phyloP scores from a whole-genome alignment of 2,329 filamentous ascomycete genomes.

The Fusarium caatingaense region DNA sequence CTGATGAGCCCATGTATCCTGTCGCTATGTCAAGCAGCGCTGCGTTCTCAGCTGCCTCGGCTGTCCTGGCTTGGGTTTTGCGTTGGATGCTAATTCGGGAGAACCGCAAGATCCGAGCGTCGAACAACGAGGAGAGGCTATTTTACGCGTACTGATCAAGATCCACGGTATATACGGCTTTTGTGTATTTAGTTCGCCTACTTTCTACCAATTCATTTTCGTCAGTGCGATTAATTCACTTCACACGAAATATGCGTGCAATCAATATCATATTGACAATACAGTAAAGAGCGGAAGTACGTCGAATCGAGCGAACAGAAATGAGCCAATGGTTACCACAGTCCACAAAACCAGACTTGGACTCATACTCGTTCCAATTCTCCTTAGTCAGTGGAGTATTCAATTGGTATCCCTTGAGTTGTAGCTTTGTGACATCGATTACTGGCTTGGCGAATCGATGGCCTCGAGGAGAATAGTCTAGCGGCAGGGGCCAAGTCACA shows the following conservation, averaged over 20 bases:
- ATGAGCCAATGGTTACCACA: background rate
- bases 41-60: conserved; percentile 50
- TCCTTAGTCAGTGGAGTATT: background rate
- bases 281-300: background rate
- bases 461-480: background rate
- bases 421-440: background rate
- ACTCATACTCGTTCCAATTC: background rate
- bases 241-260: background rate
- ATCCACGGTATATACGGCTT: background rate
- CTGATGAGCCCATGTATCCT: conserved; percentile 21
- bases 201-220: background rate
- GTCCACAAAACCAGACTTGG: no score
- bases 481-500: background rate
- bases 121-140: conserved; percentile 41
- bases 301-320: background rate
- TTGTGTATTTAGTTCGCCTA: background rate
- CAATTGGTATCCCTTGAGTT: no score
- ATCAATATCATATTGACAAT: conserved; percentile 22
- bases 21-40: conserved; percentile 35
- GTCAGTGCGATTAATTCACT: background rate
- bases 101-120: conserved; percentile 50
- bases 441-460: background rate
- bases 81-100: conserved; percentile 48
- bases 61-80: conserved; percentile 53
- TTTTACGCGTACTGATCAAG: conserved; percentile 47